Percentiles rank a stretch among this genome's conserved stretches.
Evolutionary conservation across 1,284 basidiomycete genomes (phyloP).

Genomic region (Malassezia caprae): DNA sequence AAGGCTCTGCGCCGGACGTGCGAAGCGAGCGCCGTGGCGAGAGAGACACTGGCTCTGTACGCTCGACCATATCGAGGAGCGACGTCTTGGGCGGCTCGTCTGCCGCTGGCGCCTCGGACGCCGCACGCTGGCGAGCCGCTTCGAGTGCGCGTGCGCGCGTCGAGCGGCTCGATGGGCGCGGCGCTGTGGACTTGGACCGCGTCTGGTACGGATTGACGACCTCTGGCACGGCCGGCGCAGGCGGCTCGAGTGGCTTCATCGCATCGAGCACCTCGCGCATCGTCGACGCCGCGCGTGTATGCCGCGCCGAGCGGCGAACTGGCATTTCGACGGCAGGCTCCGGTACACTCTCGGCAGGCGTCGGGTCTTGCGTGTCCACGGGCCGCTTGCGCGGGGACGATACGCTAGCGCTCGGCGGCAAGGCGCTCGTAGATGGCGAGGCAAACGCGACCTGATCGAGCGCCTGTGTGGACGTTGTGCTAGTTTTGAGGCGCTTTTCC

Average conservation of each 20-base stretch:
- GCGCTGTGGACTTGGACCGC: conserved; percentile 9
- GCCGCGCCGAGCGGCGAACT: conserved; percentile 6
- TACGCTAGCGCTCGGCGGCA: neutral
- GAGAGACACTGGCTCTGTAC: conserved; percentile 24
- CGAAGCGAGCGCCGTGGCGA: conserved; percentile 11
- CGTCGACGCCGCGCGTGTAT: conserved; percentile 28
- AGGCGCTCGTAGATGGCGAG: neutral
- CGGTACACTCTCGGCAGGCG: neutral
- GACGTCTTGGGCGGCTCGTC: conserved; percentile 26
- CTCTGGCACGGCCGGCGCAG: conserved; percentile 26
- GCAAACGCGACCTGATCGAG: conserved; percentile 2
- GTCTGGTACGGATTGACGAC: conserved; percentile 39
- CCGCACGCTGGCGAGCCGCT: conserved; percentile 13
- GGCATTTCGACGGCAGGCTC: neutral
- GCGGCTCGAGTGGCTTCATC: conserved; percentile 19
- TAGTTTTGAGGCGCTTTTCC: conserved; percentile 10
- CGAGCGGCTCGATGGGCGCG: conserved; percentile 18
- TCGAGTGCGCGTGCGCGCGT: conserved; percentile 33
- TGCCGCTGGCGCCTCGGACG: conserved; percentile 11
- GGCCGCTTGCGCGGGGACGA: conserved; percentile 5
- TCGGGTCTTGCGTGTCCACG: neutral
- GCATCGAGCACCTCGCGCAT: conserved; percentile 31
- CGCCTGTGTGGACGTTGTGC: neutral
- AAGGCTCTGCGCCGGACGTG: neutral
- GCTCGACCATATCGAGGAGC: conserved; percentile 33